Percentiles rank a stretch among this genome's conserved stretches.
phyloP scores from a whole-genome alignment of 176 grass and related monocot genomes.

The Cocos nucifera region DNA sequence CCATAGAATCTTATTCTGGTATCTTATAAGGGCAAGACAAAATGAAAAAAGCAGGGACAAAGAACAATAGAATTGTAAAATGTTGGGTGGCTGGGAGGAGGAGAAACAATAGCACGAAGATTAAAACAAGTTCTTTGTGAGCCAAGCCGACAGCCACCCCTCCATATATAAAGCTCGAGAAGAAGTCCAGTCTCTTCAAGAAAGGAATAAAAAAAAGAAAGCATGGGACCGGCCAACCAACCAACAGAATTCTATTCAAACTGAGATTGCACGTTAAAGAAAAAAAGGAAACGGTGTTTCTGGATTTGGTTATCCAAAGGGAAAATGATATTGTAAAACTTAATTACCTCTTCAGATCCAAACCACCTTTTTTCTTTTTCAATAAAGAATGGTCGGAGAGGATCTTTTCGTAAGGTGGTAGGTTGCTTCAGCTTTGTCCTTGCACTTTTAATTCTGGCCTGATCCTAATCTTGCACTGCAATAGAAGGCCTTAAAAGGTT shows the following conservation, averaged over 20 bases:
- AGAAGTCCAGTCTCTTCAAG: background rate
- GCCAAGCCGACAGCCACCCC: no score
- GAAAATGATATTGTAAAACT: no score
- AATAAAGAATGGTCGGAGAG: no score
- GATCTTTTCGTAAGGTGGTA: constrained; percentile 27
- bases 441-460: constrained; percentile 20
- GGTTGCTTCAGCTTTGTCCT: constrained; percentile 67
- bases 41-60: background rate
- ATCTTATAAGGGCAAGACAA: background rate
- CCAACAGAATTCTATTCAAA: constrained; percentile 5
- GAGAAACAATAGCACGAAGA: no score
- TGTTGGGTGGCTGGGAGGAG: background rate
- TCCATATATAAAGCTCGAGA: no score
- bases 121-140: no score
- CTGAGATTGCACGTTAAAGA: constrained; percentile 53
- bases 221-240: constrained; percentile 10
- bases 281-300: background rate
- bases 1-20: background rate
- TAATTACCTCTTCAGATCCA: no score
- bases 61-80: background rate
- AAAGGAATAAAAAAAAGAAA: no score
- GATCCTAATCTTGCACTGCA: constrained; percentile 61
- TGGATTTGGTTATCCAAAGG: no score
- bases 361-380: no score
- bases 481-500: constrained; percentile 36